Conservation (phyloP, 352 stramenopile species). For the Pythium sp. region DNA sequence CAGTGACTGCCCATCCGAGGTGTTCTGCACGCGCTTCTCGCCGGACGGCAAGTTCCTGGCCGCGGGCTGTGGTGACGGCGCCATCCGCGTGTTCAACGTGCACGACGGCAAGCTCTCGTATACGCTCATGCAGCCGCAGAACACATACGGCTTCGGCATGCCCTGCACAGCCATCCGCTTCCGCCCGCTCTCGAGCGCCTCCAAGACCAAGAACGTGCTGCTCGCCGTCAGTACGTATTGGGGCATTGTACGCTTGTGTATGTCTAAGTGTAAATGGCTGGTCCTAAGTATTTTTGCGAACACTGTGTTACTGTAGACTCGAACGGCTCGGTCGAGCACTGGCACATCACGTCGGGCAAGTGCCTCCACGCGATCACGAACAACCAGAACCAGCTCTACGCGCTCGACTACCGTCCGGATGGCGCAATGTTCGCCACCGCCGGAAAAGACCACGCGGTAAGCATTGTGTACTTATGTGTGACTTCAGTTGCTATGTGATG, state of each 20-base stretch:
- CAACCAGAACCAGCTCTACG: slow-evolving; percentile 87
- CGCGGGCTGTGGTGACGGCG: slow-evolving; percentile 81
- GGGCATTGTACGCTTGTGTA: background rate
- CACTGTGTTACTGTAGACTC: slow-evolving; percentile 39
- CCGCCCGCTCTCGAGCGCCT: slow-evolving; percentile 67
- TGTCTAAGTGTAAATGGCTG: no score
- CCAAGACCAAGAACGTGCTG: slow-evolving; percentile 91
- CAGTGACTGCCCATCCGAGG: slow-evolving; percentile 79
- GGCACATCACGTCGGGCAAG: slow-evolving; percentile 92
- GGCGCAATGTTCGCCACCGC: slow-evolving; percentile 85
- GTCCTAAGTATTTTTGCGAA: no score
- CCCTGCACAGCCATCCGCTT: slow-evolving; percentile 84
- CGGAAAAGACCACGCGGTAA: slow-evolving; percentile 85
- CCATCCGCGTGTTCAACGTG: slow-evolving; percentile 84
- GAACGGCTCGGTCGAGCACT: slow-evolving; percentile 89
- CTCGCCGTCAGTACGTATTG: slow-evolving; percentile 76
- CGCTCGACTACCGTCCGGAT: slow-evolving; percentile 86
- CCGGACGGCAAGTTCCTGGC: slow-evolving; percentile 82
- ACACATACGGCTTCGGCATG: slow-evolving; percentile 72
- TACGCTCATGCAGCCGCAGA: slow-evolving; percentile 75
- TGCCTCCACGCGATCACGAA: slow-evolving; percentile 90
- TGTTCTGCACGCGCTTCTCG: slow-evolving; percentile 88
- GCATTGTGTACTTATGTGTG: background rate
- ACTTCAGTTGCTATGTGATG: background rate
- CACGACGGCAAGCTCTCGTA: slow-evolving; percentile 77